These are phyloP conservation scores for Alternaria infectoria DNA, from an alignment of 2,329 filamentous ascomycete species.

Conservation along the genomic window DNA sequence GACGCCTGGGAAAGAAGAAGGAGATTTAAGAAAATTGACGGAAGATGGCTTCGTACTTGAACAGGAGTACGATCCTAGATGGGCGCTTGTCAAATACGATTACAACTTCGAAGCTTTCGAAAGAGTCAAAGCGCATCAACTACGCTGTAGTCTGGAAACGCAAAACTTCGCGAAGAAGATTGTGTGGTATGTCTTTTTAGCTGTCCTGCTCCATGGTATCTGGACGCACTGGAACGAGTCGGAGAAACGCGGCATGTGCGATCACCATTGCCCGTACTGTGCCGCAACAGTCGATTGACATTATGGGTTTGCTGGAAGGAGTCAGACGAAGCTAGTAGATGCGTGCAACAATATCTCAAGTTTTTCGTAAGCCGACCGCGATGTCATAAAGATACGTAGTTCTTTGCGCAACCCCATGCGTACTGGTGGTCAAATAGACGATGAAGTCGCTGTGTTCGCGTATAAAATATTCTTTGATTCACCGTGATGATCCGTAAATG, in stretches of 20 bases:
- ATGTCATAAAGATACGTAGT: accelerated
- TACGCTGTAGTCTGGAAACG: neutral
- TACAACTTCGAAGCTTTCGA: neutral
- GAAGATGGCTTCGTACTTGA: accelerated
- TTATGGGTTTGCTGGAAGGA: neutral
- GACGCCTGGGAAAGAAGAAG: accelerated
- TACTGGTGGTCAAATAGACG: neutral
- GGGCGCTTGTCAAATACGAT: neutral
- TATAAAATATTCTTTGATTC: neutral
- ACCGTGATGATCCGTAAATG: accelerated
- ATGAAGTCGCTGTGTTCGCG: neutral
- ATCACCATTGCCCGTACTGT: neutral
- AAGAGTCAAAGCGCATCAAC: too few species aligned
- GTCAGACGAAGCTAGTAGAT: accelerated
- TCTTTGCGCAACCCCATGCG: too few species aligned
- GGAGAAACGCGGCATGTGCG: neutral
- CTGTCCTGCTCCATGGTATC: neutral
- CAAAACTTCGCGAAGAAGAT: neutral
- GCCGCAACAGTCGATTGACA: neutral
- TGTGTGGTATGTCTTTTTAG: neutral
- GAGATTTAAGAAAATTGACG: accelerated
- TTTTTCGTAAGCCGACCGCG: neutral
- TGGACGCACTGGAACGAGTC: neutral
- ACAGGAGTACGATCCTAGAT: neutral
- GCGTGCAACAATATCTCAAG: neutral